Conservation (phyloP, 2,329 filamentous ascomycete species). For the Fusarium aywerte region DNA sequence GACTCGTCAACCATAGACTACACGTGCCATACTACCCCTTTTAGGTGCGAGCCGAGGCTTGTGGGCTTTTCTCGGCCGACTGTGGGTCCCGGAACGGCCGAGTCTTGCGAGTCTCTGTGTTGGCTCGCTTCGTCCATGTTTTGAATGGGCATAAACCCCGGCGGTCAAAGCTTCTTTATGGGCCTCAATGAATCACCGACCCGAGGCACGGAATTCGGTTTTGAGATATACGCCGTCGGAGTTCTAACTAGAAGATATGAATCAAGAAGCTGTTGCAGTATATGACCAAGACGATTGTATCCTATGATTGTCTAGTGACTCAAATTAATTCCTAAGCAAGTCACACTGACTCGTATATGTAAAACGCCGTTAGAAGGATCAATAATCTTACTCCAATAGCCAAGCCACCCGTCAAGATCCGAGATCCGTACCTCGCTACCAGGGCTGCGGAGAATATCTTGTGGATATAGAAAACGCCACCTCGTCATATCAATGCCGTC, state of each 20-base stretch:
- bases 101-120: conserved; percentile 27
- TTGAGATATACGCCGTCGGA: background rate
- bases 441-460: conserved; percentile 15
- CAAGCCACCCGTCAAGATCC: background rate
- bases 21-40: conserved; percentile 14
- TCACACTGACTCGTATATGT: background rate
- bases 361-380: background rate
- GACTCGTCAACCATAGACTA: conserved; percentile 2
- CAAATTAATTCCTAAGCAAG: background rate
- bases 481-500: conserved; percentile 12
- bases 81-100: conserved; percentile 37
- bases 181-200: background rate
- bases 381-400: background rate
- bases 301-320: background rate
- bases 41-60: conserved; percentile 28
- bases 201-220: conserved; percentile 32
- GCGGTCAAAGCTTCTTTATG: conserved; percentile 1
- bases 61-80: conserved; percentile 40
- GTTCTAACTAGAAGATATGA: background rate
- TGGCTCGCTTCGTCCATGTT: conserved; percentile 11
- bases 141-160: conserved; percentile 18
- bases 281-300: no score
- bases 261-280: no score
- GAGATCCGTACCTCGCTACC: conserved; percentile 1
- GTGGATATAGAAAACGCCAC: conserved; percentile 7